Evolutionary conservation across 331 rosid genomes (phyloP), one percentile per base, ranked within the genome.

Genomic region (Saraca asoca): DNA sequence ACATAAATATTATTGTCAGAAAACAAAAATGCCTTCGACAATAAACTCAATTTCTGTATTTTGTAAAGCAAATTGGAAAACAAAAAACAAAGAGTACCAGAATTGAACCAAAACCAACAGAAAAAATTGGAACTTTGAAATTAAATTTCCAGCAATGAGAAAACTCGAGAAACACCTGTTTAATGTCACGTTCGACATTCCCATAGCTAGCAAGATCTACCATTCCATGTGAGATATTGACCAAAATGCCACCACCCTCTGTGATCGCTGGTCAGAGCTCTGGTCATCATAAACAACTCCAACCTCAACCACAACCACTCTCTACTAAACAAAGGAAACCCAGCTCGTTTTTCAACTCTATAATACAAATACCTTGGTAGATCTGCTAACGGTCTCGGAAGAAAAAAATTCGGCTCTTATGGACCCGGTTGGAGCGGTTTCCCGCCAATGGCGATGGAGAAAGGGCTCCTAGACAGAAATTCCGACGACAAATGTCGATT

Each of bases 141-240:
- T 64, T 2, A 63, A 80, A 67, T 49, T 39, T 29, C 19, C 29
- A 62, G 68, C 6, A 71, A 42, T 75, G 7, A 19, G 68, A 66
- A 24, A 3, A 24, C 1, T 1, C 1, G 17, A 80, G 14, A 76
- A 17, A 69, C 54, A 91, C 98, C 85, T 87, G 97, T 68, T 86
- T 80, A 75, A 86, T 81, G 85, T 93, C 87, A 80, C 98, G 97
- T 85, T 90, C 81, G 81, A 95, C 98, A 85, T 88, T 90, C 77
- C 90, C 88, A 80, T 73, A 83, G 88, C 81, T 86, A 83, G 73
- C 93, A 90, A 85, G 98, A 93, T 90, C 98, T 88, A 97, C 97
- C 97, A 93, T 93, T 90, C 98, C 95, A 93, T 90, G 96, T 76
- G 91, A 82, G 81, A 72, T 75, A 82, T 64, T 87, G 72, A 74